phyloP scores from a whole-genome alignment of 768 basidiomycete species.

The Boletellus ananiceps region DNA sequence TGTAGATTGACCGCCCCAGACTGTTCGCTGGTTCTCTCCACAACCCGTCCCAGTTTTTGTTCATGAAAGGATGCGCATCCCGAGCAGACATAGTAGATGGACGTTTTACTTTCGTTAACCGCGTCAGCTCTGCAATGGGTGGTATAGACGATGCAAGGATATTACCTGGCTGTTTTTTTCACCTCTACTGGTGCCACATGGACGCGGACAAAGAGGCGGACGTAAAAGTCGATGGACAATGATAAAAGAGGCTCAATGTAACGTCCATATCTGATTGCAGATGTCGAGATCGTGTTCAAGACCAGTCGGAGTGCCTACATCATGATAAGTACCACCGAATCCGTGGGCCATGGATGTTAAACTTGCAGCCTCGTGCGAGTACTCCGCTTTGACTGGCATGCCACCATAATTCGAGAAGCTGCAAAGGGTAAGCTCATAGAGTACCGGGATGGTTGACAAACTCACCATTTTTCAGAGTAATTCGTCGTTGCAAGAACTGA shows the following conservation, averaged over 20 bases:
- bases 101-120: conserved; percentile 62
- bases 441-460: neutral
- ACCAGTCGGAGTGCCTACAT: conserved; percentile 83
- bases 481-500: conserved; percentile 91
- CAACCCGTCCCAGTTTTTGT: conserved; percentile 78
- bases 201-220: conserved; percentile 84
- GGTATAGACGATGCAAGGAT: conserved; percentile 15
- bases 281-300: conserved; percentile 78
- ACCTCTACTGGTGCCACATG: conserved; percentile 72
- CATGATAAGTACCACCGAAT: conserved; percentile 1
- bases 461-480: conserved; percentile 93
- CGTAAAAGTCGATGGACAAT: conserved; percentile 95
- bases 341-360: neutral
- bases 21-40: conserved; percentile 53
- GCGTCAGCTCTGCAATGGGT: conserved; percentile 2
- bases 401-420: conserved; percentile 96
- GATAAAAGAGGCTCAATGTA: conserved; percentile 86
- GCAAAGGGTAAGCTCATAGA: neutral
- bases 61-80: conserved; percentile 78
- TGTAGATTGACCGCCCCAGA: conserved; percentile 54
- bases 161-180: conserved; percentile 75
- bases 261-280: conserved; percentile 89
- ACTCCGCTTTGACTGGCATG: conserved; percentile 81
- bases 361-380: conserved; percentile 85
- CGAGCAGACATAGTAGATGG: conserved; percentile 78